phyloP scores from a whole-genome alignment of 139 green algal species.

The Chlamydomonas schloesseri region DNA sequence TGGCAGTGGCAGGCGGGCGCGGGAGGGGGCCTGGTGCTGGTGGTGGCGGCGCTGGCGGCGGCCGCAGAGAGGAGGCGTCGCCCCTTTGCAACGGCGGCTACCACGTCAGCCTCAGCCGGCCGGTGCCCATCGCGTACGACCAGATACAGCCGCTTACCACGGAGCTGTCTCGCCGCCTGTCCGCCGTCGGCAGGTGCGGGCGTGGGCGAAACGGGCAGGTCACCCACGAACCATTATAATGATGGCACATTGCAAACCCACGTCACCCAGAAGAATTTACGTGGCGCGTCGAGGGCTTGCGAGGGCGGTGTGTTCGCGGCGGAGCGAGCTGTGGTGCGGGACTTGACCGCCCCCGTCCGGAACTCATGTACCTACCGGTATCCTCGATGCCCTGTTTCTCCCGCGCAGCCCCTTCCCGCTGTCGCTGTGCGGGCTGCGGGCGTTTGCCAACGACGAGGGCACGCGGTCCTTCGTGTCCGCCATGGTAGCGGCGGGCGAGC shows the following conservation, averaged over 20 bases:
- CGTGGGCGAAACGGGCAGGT: no score
- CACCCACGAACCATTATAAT: no score
- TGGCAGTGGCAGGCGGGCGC: not conserved
- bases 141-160: constrained; percentile 28
- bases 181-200: not conserved
- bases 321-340: no score
- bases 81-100: constrained; percentile 12
- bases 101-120: constrained; percentile 41
- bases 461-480: constrained; percentile 21
- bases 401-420: constrained; percentile 5
- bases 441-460: constrained; percentile 33
- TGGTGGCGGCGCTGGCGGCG: no score
- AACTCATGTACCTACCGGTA: no score
- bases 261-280: no score
- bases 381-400: no score
- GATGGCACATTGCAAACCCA: no score
- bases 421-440: not conserved
- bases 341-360: no score
- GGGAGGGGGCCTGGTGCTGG: not conserved
- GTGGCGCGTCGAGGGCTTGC: no score
- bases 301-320: no score
- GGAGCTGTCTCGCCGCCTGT: not conserved
- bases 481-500: constrained; percentile 14
- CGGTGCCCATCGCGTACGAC: not conserved
- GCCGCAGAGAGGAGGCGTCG: no score